Conservation (phyloP, 441 rosid species). For the Dalechampia spathulata region DNA sequence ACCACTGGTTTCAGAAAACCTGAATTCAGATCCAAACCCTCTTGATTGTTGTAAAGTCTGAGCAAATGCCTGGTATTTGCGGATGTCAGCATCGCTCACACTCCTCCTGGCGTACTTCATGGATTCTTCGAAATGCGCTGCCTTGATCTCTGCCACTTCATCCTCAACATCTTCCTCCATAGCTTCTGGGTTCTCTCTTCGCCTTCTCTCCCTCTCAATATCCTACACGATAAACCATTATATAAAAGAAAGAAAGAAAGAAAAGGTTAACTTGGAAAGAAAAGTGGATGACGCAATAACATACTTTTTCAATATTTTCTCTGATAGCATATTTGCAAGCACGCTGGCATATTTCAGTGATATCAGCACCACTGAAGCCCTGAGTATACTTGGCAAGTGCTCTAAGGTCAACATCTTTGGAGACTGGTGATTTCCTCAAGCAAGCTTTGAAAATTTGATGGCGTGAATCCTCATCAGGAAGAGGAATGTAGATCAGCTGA, state of each 20-base stretch:
- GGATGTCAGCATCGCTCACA: constrained; percentile 57
- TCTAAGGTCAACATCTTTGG: constrained; percentile 41
- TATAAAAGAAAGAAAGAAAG: too few species aligned
- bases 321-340: constrained; percentile 59
- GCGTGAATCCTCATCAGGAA: constrained; percentile 52
- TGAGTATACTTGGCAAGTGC: constrained; percentile 43
- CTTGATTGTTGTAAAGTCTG: constrained; percentile 39
- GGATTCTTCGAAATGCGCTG: constrained; percentile 23
- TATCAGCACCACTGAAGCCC: constrained; percentile 62
- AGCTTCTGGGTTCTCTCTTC: background rate
- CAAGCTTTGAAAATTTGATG: constrained; percentile 45
- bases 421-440: constrained; percentile 47
- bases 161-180: constrained; percentile 4
- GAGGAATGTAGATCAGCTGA: constrained; percentile 55
- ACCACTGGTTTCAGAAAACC: constrained; percentile 5
- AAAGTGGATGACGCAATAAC: background rate
- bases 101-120: constrained; percentile 51
- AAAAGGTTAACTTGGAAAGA: background rate
- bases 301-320: constrained; percentile 55
- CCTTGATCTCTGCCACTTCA: constrained; percentile 3
- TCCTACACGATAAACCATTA: background rate
- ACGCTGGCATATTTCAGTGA: constrained; percentile 62
- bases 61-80: constrained; percentile 48
- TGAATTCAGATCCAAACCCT: constrained; percentile 2
- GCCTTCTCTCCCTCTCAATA: constrained; percentile 2